Conservation (phyloP, 495 filamentous ascomycete genomes). For the Rostrohypoxylon terebratum region DNA sequence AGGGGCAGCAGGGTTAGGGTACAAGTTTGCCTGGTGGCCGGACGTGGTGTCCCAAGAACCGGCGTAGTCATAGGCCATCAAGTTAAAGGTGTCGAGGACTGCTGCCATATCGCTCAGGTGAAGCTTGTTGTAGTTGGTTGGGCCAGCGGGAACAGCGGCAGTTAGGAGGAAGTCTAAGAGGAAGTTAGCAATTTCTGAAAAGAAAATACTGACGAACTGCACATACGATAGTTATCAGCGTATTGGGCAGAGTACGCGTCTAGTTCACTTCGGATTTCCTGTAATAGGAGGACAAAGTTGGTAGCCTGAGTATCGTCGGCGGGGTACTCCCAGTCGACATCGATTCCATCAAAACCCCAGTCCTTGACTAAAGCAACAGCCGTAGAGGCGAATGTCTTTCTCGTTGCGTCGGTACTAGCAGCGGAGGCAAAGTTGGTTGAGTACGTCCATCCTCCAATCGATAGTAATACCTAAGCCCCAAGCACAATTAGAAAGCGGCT, state of each 20-base stretch:
- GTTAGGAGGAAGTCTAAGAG: conserved; percentile 72
- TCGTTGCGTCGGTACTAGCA: conserved; percentile 65
- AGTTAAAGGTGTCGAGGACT: conserved; percentile 85
- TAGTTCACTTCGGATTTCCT: conserved; percentile 71
- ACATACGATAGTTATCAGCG: conserved; percentile 56
- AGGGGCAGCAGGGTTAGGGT: conserved; percentile 62
- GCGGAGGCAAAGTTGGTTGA: conserved; percentile 80
- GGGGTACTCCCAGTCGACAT: conserved; percentile 69
- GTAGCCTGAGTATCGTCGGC: conserved; percentile 68
- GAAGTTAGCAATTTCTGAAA: not conserved
- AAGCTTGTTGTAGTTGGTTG: conserved; percentile 75
- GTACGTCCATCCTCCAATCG: conserved; percentile 93
- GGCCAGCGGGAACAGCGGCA: conserved; percentile 71
- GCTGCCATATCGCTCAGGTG: conserved; percentile 72
- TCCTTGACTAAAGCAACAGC: conserved; percentile 75
- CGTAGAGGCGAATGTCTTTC: conserved; percentile 71
- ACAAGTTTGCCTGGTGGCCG: conserved; percentile 84
- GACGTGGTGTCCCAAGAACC: conserved; percentile 73
- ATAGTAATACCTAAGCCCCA: conserved; percentile 77
- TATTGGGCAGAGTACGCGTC: conserved; percentile 69
- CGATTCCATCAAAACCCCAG: conserved; percentile 63
- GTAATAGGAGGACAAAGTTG: conserved; percentile 79
- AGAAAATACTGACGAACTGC: not conserved
- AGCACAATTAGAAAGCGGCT: not conserved
- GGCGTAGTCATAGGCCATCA: conserved; percentile 83